Conservation (phyloP, 805 yeast species). For the Hanseniaspora occidentalis region DNA sequence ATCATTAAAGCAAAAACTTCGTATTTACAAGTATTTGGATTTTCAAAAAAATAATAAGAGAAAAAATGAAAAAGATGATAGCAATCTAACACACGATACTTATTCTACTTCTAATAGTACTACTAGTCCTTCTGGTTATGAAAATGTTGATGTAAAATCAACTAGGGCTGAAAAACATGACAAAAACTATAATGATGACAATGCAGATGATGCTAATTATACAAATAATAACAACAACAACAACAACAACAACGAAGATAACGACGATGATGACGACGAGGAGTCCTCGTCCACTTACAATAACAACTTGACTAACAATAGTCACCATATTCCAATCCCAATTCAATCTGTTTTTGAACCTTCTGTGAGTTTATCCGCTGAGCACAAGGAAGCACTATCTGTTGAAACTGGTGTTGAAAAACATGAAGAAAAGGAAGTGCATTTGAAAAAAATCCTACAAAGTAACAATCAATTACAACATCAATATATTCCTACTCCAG, state of each 20-base stretch:
- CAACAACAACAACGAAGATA: neutral
- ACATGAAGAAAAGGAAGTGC: constrained; percentile 94
- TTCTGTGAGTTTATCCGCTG: constrained; percentile 8
- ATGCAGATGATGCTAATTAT: neutral
- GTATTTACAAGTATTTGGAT: constrained; percentile 65
- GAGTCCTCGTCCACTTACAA: no score
- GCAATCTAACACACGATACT: no score
- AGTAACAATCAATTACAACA: constrained; percentile 21
- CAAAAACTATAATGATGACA: neutral
- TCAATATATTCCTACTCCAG: constrained; percentile 87
- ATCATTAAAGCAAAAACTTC: constrained; percentile 77
- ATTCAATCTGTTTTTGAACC: constrained; percentile 5
- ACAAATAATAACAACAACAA: neutral
- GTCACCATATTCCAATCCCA: neutral
- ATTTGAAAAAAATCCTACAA: constrained; percentile 73
- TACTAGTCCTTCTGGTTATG: no score
- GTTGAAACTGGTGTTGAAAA: constrained; percentile 98
- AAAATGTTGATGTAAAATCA: neutral
- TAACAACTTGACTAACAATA: constrained; percentile 19
- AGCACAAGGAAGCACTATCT: constrained; percentile 72
- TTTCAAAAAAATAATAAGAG: constrained; percentile 36
- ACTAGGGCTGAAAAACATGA: neutral
- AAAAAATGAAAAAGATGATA: neutral
- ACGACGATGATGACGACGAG: neutral
- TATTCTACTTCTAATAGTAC: no score